Conservation (phyloP, 129 eudicot species). For the Tagetes erecta region DNA sequence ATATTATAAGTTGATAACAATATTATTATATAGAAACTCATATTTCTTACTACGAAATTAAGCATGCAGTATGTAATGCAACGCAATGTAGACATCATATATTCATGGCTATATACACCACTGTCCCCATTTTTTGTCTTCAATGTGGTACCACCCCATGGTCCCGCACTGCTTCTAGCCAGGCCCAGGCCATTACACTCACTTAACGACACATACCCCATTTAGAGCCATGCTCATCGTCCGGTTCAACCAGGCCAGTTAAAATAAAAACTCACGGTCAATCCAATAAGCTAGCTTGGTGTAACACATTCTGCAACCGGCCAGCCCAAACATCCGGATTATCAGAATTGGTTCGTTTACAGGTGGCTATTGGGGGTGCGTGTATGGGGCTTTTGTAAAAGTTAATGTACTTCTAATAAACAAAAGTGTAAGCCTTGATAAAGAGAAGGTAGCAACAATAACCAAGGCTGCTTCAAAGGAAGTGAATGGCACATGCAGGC, state of each 20-base stretch:
- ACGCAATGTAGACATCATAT: too few species aligned
- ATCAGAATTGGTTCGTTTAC: background rate
- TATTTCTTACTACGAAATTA: too few species aligned
- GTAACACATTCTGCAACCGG: too few species aligned
- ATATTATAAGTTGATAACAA: too few species aligned
- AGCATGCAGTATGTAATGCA: too few species aligned
- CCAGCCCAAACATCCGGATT: background rate
- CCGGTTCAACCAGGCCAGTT: too few species aligned
- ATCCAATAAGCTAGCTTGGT: too few species aligned
- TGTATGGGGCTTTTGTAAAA: too few species aligned
- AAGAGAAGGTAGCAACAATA: background rate
- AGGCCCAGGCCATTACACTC: background rate
- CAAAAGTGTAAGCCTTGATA: background rate
- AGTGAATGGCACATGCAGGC: background rate
- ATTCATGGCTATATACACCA: background rate
- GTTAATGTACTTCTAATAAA: too few species aligned
- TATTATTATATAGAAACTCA: too few species aligned
- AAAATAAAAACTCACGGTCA: too few species aligned
- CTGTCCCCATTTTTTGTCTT: background rate
- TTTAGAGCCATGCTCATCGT: too few species aligned
- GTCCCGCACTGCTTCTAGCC: background rate
- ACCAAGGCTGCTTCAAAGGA: background rate
- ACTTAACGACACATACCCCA: background rate
- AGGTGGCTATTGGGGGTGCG: background rate
- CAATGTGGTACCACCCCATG: background rate